These are phyloP conservation scores for Chaetomiaceae sp. DNA, from an alignment of 2,329 filamentous ascomycete species.

Conservation along the genomic window DNA sequence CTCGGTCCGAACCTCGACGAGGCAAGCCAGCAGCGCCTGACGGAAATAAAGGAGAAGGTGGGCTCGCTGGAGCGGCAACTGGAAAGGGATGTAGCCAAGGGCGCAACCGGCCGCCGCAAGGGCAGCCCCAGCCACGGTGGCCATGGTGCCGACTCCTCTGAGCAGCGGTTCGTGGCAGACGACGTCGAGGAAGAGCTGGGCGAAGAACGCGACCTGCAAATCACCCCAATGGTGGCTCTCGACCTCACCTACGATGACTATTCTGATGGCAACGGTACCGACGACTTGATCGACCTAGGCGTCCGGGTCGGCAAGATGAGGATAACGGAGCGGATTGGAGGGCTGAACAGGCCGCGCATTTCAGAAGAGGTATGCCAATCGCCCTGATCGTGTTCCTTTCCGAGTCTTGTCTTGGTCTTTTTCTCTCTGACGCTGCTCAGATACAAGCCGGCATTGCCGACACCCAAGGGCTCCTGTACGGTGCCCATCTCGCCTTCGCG, in stretches of 20 bases:
- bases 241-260: conserved; percentile 67
- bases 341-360: conserved; percentile 64
- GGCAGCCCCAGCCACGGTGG: conserved; percentile 28
- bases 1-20: conserved; percentile 64
- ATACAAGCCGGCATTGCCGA: conserved; percentile 20
- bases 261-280: conserved; percentile 38
- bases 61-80: conserved; percentile 65
- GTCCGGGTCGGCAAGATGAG: conserved; percentile 67
- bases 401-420: too few relatives aligned
- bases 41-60: conserved; percentile 75
- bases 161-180: conserved; percentile 38
- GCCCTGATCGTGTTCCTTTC: not conserved
- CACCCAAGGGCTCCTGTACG: not conserved
- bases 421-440: conserved; percentile 8
- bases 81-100: conserved; percentile 60
- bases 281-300: conserved; percentile 67
- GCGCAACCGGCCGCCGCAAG: conserved; percentile 23
- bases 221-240: conserved; percentile 56
- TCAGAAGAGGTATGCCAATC: conserved; percentile 56
- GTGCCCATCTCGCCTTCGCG: not conserved
- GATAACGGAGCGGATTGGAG: conserved; percentile 70
- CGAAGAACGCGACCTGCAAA: conserved; percentile 49
- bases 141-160: not conserved
- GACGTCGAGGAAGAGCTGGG: conserved; percentile 39
- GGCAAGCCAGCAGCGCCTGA: conserved; percentile 63